phyloP scores from a whole-genome alignment of 169 alveolate species.

The Plasmodium chabaudi region DNA sequence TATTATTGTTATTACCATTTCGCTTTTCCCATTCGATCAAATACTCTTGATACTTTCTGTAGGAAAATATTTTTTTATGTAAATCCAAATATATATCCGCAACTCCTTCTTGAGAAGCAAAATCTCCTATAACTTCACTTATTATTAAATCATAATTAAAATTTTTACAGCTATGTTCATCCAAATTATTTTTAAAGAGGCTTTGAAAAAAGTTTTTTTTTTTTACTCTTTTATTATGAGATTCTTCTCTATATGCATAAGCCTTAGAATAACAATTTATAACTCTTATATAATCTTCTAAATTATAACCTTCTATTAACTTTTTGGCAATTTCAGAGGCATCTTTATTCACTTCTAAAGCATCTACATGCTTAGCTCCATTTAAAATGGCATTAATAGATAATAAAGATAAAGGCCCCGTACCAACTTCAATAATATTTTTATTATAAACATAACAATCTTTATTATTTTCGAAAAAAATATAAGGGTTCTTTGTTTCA shows the following conservation, averaged over 20 bases:
- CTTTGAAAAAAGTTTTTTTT: slow-evolving; percentile 16
- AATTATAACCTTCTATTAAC: slow-evolving; percentile 86
- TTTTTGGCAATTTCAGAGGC: slow-evolving; percentile 87
- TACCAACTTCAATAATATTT: slow-evolving; percentile 87
- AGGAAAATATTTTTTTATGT: slow-evolving; percentile 82
- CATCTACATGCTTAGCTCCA: slow-evolving; percentile 89
- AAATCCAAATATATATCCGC: slow-evolving; percentile 89
- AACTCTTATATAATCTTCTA: slow-evolving; percentile 80
- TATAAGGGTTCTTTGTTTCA: slow-evolving; percentile 16
- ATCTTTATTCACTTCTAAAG: slow-evolving; percentile 86
- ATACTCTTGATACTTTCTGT: slow-evolving; percentile 69
- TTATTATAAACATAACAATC: slow-evolving; percentile 80
- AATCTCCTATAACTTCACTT: slow-evolving; percentile 90
- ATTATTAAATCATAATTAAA: slow-evolving; percentile 87
- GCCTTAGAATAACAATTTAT: slow-evolving; percentile 84
- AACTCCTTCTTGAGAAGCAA: slow-evolving; percentile 90
- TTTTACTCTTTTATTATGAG: slow-evolving; percentile 16
- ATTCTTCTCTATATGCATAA: slow-evolving; percentile 78
- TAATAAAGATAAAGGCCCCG: slow-evolving; percentile 89
- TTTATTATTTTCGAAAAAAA: slow-evolving; percentile 57
- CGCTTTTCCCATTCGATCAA: slow-evolving; percentile 13
- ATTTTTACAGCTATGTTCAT: slow-evolving; percentile 52
- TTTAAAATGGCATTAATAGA: slow-evolving; percentile 89
- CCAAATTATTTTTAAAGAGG: slow-evolving; percentile 5
- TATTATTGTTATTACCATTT: background rate